These are phyloP conservation scores for Suillus ampliporus DNA, from an alignment of 768 basidiomycete species.

Conservation along the genomic window DNA sequence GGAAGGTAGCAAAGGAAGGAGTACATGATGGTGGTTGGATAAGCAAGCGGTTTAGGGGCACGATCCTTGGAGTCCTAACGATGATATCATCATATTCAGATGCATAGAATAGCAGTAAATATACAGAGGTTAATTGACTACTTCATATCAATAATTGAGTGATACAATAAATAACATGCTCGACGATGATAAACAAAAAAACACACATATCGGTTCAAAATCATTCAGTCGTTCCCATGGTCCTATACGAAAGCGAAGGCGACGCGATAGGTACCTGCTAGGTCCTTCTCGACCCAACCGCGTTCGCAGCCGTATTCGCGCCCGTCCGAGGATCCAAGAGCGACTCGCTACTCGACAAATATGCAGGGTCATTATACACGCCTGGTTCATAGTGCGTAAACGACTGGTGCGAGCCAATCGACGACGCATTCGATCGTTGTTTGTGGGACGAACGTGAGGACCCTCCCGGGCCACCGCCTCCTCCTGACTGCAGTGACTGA, in stretches of 20 bases:
- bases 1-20: background rate
- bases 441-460: conserved; percentile 19
- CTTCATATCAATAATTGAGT: background rate
- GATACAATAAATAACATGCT: background rate
- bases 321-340: conserved; percentile 29
- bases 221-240: conserved; percentile 16
- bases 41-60: background rate
- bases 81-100: background rate
- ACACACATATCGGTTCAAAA: background rate
- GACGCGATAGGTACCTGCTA: conserved; percentile 17
- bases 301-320: conserved; percentile 32
- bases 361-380: conserved; percentile 33
- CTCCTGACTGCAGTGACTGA: conserved; percentile 20
- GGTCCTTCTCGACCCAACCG: conserved; percentile 25
- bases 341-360: conserved; percentile 33
- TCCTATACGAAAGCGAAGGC: conserved; percentile 25
- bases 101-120: background rate
- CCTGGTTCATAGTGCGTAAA: conserved; percentile 27
- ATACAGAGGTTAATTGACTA: background rate
- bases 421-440: conserved; percentile 33
- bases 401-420: conserved; percentile 22
- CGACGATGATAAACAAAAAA: background rate
- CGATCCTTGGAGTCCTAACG: background rate
- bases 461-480: conserved; percentile 16
- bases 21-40: background rate